Evolutionary conservation across 2,329 filamentous ascomycete genomes (phyloP), one percentile per base, ranked within the genome.

Genomic region (Xylariaceae sp.): DNA sequence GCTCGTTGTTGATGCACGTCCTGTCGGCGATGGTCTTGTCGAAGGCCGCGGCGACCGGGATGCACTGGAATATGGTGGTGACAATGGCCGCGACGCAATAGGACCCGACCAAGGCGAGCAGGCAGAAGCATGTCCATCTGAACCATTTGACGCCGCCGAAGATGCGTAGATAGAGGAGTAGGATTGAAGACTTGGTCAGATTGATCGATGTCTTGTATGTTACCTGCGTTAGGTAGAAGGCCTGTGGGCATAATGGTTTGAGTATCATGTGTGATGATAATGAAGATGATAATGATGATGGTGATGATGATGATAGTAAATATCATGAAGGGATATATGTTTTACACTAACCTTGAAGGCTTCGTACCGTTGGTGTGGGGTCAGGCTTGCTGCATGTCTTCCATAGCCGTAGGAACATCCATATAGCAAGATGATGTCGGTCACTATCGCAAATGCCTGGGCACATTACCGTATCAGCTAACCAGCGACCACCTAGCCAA

Each of bases 1-100:
- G 64, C 6, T 65, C 66, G 52, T 71, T 72, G 51, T 71, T 58
- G 44, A 75, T 68, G 55, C 73, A 75, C 27, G 7, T 51, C 6
- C 50, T 54, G 29, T 62, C 57, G 8, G 57, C 43, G 1, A 68
- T 50, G 4, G 47, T 53, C 53, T 65, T 67, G 56, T 70, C 60
- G 50, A 65, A 70, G 4, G 64, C 64, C n/a, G 61, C 61, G 8
- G 50, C 51, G n/a, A 70, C 42, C 1, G 69, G 69, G 3, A 31
- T 59, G 50, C 69, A 71, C 53, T 71, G 68, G 50, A 69, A 68
- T 37, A 71, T 64, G 3, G 68, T 68, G 3, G 54, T 64, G 8
- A 61, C 44, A n/a, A 67, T 62, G 0, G 64, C 64, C 3, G 64
- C 66, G 6, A 64, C 51, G 41, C 64, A 68, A 43, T 69, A 70